Base-by-base conservation (phyloP, 306 rosid species). In the Pachyrhizus erosus region DNA sequence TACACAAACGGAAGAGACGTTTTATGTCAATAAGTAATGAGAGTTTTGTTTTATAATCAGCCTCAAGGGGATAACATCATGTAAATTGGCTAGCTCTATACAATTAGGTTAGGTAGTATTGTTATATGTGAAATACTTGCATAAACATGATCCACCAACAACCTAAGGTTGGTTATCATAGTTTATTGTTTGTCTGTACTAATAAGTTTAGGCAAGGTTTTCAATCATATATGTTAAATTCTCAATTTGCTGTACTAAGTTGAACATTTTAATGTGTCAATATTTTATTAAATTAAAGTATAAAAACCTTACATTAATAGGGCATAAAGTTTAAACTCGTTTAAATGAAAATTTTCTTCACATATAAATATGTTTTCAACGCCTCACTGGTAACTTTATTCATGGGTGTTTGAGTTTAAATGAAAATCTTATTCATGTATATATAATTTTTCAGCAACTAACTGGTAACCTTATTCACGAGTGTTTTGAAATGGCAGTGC, bases 1-100 rank as follows among this genome's bases (percentile, higher is more conserved):
- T 77, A 43, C 57, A 73, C 82, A 52, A 74, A 7, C 15, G 45
- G 75, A 78, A 82, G 72, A 70, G 66, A 69, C 52, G 82, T 48
- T 18, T 21, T 34, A 24, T 83, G 27, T 21, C 66, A 57, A 70
- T 70, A 70, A 76, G 76, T 75, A 34, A 42, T 17, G 81, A 76
- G 81, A 74, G 73, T 80, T 76, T 58, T 20, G 61, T 68, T 45
- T 66, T 34, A 3, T 66, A 26, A 60, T 64, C 7, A 1, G 11
- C 39, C 42, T 81, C 39, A 26, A 2, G 3, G 46, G 23, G 18
- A 29, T 64, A 33, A 48, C 34, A 60, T 48, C 3, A 31, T 55
- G 64, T 14, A 34, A 9, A 34, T 66, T 66, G 27, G 3, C 42
- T 62, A 13, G 2, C 46, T 65, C 45, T 3, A 40, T 40, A 64